A percentile compares a stretch with the other conserved stretches of the same genome.
These are phyloP conservation scores for Gentiana macrophylla DNA, from an alignment of 257 asterid species.

Conservation along the genomic window DNA sequence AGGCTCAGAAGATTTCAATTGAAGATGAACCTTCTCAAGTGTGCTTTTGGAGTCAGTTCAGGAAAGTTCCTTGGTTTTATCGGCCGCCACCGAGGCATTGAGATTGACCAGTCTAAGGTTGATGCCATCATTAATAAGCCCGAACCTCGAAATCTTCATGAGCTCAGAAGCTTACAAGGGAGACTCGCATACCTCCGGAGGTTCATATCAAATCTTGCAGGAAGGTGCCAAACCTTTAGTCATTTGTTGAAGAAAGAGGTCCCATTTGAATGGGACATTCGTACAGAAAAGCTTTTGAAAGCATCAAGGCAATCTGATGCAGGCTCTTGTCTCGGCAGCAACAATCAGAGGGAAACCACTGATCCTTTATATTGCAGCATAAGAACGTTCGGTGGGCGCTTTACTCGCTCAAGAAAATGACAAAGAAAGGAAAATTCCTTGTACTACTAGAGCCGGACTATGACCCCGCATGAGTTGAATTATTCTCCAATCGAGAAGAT, in stretches of 20 bases:
- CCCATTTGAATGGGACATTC: neutral
- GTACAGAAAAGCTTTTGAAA: neutral
- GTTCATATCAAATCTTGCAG: neutral
- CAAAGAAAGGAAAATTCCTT: neutral
- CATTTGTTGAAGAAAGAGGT: neutral
- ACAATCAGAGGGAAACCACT: neutral
- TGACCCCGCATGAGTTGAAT: conserved; percentile 1
- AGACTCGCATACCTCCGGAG: neutral
- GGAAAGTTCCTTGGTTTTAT: neutral
- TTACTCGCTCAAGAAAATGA: too few relatives aligned
- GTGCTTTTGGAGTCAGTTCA: neutral
- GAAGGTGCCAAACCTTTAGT: neutral
- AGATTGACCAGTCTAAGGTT: neutral
- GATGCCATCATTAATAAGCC: neutral
- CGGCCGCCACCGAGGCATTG: neutral
- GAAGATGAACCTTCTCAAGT: neutral
- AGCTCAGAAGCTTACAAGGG: neutral
- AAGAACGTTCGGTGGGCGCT: neutral
- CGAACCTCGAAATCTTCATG: neutral
- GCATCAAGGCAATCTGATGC: neutral
- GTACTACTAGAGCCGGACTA: neutral
- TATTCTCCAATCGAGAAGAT: neutral
- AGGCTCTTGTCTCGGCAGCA: neutral
- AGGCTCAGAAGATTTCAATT: neutral
- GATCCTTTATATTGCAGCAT: too few relatives aligned